phyloP scores from a whole-genome alignment of 192 early-diverging fungal species.

The Coemansia sp. region DNA sequence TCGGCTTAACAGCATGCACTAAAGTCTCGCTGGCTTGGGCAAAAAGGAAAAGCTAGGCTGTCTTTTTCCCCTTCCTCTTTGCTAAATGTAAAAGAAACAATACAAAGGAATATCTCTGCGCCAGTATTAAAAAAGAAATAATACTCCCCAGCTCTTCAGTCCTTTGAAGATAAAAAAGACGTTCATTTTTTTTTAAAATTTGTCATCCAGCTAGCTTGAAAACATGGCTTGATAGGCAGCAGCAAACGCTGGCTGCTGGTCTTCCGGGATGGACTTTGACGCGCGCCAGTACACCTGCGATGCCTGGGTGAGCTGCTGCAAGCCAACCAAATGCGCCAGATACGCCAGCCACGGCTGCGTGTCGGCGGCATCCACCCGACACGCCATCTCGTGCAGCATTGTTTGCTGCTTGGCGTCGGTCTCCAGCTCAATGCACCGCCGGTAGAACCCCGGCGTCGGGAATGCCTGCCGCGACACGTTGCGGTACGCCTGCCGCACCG shows the following conservation, averaged over 20 bases:
- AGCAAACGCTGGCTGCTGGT: conserved; percentile 1
- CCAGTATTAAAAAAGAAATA: too few species aligned
- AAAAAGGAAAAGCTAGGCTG: too few species aligned
- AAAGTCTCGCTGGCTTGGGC: too few species aligned
- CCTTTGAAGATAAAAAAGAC: too few species aligned
- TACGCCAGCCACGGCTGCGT: conserved; percentile 31
- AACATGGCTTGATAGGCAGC: not conserved
- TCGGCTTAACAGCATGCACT: too few species aligned
- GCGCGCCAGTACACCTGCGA: conserved; percentile 37
- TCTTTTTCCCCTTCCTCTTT: too few species aligned
- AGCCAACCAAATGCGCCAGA: conserved; percentile 14
- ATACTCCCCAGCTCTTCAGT: too few species aligned
- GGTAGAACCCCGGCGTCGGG: conserved; percentile 60
- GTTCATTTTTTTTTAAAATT: too few species aligned
- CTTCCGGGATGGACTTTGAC: conserved; percentile 11
- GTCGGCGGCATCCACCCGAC: conserved; percentile 18
- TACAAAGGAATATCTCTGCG: too few species aligned
- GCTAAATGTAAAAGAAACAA: too few species aligned
- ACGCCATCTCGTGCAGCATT: conserved; percentile 34
- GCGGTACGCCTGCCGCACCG: conserved; percentile 51
- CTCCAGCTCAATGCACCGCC: conserved; percentile 61
- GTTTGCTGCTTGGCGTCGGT: conserved; percentile 16
- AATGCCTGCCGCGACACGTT: conserved; percentile 54
- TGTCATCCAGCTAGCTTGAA: not conserved
- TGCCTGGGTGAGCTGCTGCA: conserved; percentile 13